Conservation (phyloP, 2,329 filamentous ascomycete species). For the Knoxdaviesia proteae region DNA sequence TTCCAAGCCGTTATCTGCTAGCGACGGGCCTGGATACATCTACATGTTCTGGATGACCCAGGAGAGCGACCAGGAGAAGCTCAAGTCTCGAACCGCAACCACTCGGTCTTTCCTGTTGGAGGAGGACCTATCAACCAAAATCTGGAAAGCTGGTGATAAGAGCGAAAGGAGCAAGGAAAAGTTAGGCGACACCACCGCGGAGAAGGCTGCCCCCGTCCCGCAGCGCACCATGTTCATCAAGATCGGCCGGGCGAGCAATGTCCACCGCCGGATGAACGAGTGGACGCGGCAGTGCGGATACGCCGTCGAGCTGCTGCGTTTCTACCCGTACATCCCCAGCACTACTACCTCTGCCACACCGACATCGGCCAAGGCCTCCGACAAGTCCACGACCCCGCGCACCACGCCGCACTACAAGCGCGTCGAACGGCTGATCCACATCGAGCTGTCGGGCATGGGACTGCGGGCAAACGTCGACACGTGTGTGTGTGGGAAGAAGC, state of each 20-base stretch:
- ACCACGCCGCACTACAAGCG: constrained; percentile 74
- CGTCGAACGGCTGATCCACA: constrained; percentile 75
- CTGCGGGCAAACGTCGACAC: constrained; percentile 29
- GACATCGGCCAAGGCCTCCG: constrained; percentile 2
- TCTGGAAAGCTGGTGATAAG: too few species aligned
- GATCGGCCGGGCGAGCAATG: constrained; percentile 54
- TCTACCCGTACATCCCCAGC: constrained; percentile 61
- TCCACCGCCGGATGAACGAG: constrained; percentile 76
- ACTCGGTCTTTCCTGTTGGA: not conserved
- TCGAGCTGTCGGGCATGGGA: constrained; percentile 55
- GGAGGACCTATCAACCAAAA: too few species aligned
- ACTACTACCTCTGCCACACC: not conserved
- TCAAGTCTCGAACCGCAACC: not conserved
- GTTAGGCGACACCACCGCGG: too few species aligned
- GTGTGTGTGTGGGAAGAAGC: constrained; percentile 69
- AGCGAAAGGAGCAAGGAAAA: too few species aligned
- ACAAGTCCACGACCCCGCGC: constrained; percentile 20
- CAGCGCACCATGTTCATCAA: constrained; percentile 34
- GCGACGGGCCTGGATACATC: constrained; percentile 71
- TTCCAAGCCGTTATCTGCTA: constrained; percentile 43
- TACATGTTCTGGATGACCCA: constrained; percentile 98
- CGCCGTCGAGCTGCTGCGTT: constrained; percentile 68
- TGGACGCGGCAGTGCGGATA: constrained; percentile 90
- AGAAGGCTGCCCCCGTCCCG: constrained; percentile 10
- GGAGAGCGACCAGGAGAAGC: constrained; percentile 2